Base-by-base conservation (phyloP, 129 eudicot genomes). In the Pittosporum tobira region DNA sequence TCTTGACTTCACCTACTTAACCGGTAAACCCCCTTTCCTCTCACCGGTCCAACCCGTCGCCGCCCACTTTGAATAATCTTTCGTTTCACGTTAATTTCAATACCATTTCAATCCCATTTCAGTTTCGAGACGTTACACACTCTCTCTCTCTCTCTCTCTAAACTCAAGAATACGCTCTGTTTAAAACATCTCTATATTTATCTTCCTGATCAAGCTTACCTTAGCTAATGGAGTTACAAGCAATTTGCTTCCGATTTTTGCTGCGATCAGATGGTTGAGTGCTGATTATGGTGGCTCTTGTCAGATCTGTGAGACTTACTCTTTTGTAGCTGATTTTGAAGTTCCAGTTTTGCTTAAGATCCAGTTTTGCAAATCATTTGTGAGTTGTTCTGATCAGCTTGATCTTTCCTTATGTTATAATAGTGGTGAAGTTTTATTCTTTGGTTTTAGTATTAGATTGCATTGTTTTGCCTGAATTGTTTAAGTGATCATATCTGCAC, bases 341-440 rank as follows among this genome's bases (percentile, higher is more conserved):
- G n/a, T 48, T 26, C 18, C 36, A 15, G 63, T 50, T 53, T 29
- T 52, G 19, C 49, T 53, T 61, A n/a, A 23, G 34, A 31, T 67
- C 6, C 19, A 36, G n/a, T 15, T 27, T 18, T 48, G 21, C 4
- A 43, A 58, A 59, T 61, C 70, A 22, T 48, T 14, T 71, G 79
- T 70, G 62, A 57, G 79, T 57, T 63, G 11, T 43, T 51, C 36
- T 26, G 70, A 53, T 73, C 55, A 9, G 54, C 46, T 40, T 40
- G 18, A 45, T 18, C 34, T 60, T 38, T 28, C 28, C 47, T 34
- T 23, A 15, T 23, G 34, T 2, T 47, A 9, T 49, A 44, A 18
- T 59, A 16, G 3, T 25, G 66, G 46, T 29, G 2, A 45, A 25
- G 4, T 18, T 9, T 6, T 6, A 14, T 23, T 65, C 15, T 52